Base-by-base conservation (phyloP, 163 green algal species). In the Scenedesmus sp. region DNA sequence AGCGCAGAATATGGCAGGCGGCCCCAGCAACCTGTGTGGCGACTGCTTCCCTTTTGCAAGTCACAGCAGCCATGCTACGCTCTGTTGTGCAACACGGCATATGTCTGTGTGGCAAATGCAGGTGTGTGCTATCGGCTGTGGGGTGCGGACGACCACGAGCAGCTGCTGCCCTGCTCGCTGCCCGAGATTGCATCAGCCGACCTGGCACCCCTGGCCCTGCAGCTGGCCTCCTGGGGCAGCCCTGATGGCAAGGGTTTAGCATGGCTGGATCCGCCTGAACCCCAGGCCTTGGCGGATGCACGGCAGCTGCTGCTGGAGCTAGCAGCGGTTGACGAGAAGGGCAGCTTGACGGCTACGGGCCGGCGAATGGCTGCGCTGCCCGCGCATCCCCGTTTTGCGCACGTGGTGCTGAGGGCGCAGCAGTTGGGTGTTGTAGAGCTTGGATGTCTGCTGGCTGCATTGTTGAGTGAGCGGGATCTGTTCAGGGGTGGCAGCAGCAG, bases 41-140 rank as follows among this genome's bases (percentile, higher is more conserved):
- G n/a, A n/a, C n/a, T n/a, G n/a, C n/a, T n/a, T n/a, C n/a, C n/a
- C n/a, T n/a, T n/a, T n/a, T n/a, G n/a, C n/a, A n/a, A n/a, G n/a
- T n/a, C 1, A 70, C 2, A 70, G 24, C 65, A 12, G 6, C 5
- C 30, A 40, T 76, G 56, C 65, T 76, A 30, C 1, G 0, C 6
- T 76, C 30, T 76, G 65, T 40, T 9, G 7, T 35, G 7, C 24
- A 12, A 24, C 59, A 40, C 37, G 15, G 3, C 65, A 2, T 24
- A 40, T 9, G 30, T 40, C 30, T 16, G 0, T 20, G 7, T 20
- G 16, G 7, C 30, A 37, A 3, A 6, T 42, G 22, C 86, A 86
- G 87, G 87, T 49, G 85, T 94, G 61, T 96, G 94, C 86, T 95
- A 94, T 78, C 92, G 95, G 22, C 91, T 97, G 83, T 97, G 95